Evolutionary conservation across 2,329 filamentous ascomycete genomes (phyloP).

Genomic region (Diaporthe ampelina): DNA sequence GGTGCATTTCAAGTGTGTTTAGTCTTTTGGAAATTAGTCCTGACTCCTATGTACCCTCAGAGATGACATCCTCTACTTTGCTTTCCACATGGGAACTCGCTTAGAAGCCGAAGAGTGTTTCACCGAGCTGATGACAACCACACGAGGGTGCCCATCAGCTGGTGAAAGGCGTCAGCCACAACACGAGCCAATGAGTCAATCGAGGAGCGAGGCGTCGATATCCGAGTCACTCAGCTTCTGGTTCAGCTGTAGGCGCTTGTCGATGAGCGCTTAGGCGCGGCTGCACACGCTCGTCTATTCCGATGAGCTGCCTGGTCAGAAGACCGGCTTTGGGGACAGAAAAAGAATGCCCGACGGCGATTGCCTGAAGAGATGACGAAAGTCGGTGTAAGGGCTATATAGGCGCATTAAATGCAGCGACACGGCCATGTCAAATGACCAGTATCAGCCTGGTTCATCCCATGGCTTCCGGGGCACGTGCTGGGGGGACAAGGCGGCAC

Average conservation of each 20-base stretch:
- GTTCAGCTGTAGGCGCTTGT: conserved; percentile 5
- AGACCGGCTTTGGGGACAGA: neutral
- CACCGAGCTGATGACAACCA: neutral
- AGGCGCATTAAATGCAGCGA: conserved; percentile 25
- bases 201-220: neutral
- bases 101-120: neutral
- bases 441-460: conserved; percentile 10
- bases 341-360: conserved; percentile 7
- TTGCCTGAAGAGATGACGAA: conserved; percentile 10
- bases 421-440: conserved; percentile 30
- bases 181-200: neutral
- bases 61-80: neutral
- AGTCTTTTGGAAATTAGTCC: neutral
- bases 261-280: conserved; percentile 14
- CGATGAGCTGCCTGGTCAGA: neutral
- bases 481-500: conserved; percentile 13
- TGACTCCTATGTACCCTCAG: neutral
- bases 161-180: neutral
- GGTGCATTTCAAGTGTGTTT: neutral
- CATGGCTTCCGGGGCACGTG: conserved; percentile 29
- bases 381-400: conserved; percentile 22
- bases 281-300: conserved; percentile 5
- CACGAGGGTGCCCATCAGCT: neutral
- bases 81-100: neutral
- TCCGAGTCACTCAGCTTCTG: neutral